Base-by-base conservation (phyloP, 352 stramenopile species). In the Globisporangium cystogenes region DNA sequence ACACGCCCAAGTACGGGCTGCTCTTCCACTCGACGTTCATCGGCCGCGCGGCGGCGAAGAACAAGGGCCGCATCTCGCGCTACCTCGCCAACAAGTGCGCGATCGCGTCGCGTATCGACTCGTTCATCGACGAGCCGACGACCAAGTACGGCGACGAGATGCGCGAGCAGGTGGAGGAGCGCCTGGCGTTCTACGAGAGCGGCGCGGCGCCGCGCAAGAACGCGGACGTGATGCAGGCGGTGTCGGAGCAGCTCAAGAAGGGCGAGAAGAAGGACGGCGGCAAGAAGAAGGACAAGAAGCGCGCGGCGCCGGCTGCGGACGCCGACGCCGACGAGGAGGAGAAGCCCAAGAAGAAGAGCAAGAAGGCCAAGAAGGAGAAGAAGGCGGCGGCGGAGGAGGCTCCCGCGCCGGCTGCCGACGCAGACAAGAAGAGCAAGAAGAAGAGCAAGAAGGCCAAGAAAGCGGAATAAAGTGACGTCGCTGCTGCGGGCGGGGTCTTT, bases 21-120 rank as follows among this genome's bases (percentile, higher is more conserved):
- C 98, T 99, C 56, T 99, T 99, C 72, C 97, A 99, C 77, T 99
- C 96, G 35, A 98, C 95, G 31, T 99, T 99, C 72, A 99, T 99
- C 62, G 97, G 97, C 44, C 96, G 97, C 39, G 97, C 98, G 41
- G 96, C 96, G 55, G 88, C 96, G 57, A 99, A 99, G 82, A 99
- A 99, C 86, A 99, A 99, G 76, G 98, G 98, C 50, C 84, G 97
- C 55, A 99, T 99, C 73, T 99, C 93, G 53, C 90, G 98, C 55
- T 99, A 99, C 72, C 70, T 99, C 55, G 98, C 98, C 45, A 99
- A 99, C 85, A 99, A 99, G 86, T 99, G 97, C 65, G 92, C 97
- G 4, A 99, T 99, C 66, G 98, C 98, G 4, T 98, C 95, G 36
- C 88, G 98, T 59, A 99, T 99, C 53, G 98, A 99, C 78, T 98